Conservation (phyloP, 495 filamentous ascomycete genomes). For the Barbatosphaeria neglecta region DNA sequence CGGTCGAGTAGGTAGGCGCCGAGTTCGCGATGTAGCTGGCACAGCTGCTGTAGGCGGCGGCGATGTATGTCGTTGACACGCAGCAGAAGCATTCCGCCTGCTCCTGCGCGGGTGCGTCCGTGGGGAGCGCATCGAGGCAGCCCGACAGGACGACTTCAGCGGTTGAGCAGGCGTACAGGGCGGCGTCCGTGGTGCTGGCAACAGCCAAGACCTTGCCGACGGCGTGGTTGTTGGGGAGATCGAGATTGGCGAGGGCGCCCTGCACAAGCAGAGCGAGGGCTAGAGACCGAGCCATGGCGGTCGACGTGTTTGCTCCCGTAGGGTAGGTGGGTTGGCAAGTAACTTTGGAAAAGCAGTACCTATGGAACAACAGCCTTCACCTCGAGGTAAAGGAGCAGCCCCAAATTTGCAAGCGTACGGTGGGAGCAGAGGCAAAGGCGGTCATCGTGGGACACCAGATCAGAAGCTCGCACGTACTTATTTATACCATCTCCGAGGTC, state of each 20-base stretch:
- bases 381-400: too few relatives aligned
- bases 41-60: conserved; percentile 9
- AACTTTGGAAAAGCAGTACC: too few relatives aligned
- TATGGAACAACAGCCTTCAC: too few relatives aligned
- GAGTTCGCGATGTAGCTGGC: conserved; percentile 10
- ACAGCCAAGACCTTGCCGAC: neutral
- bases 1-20: neutral
- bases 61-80: neutral
- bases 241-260: conserved; percentile 8
- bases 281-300: neutral
- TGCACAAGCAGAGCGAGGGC: neutral
- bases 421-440: too few relatives aligned
- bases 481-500: too few relatives aligned
- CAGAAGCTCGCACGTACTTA: too few relatives aligned
- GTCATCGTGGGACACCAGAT: too few relatives aligned
- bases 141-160: conserved; percentile 8
- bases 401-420: too few relatives aligned
- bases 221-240: conserved; percentile 3
- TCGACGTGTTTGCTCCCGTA: neutral
- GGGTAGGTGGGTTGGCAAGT: neutral
- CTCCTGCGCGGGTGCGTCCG: neutral
- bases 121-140: conserved; percentile 5
- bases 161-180: conserved; percentile 7
- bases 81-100: conserved; percentile 13
- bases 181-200: conserved; percentile 6